These are phyloP conservation scores for Lactarius hengduanensis DNA, from an alignment of 768 basidiomycete species.

Conservation along the genomic window DNA sequence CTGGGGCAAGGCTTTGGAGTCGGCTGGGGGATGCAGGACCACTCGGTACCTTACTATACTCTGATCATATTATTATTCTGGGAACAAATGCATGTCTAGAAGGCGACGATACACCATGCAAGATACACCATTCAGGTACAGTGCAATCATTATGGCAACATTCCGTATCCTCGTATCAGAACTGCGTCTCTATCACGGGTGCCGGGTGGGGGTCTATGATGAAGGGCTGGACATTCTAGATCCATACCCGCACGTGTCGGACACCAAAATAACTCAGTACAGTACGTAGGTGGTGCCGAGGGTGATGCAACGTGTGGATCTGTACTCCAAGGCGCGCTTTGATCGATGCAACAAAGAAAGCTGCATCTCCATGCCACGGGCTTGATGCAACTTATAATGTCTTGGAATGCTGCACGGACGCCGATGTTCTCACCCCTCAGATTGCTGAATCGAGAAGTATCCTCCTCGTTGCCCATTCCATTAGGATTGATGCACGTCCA, in stretches of 20 bases:
- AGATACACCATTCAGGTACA: neutral
- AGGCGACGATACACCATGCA: neutral
- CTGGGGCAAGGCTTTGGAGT: neutral
- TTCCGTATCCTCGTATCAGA: neutral
- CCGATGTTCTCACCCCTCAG: neutral
- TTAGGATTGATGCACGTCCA: neutral
- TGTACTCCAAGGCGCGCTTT: neutral
- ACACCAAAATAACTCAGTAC: neutral
- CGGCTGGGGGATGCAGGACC: neutral
- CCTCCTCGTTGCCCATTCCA: neutral
- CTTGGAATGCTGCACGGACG: neutral
- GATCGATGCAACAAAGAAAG: neutral
- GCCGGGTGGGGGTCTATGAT: neutral
- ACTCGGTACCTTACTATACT: constrained; percentile 29
- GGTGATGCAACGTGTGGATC: too few species aligned
- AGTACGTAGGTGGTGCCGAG: too few species aligned
- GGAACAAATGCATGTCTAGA: constrained; percentile 3
- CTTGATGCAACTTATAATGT: too few species aligned
- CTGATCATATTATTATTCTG: neutral
- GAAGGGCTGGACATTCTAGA: neutral
- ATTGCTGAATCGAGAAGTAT: neutral
- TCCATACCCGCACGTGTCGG: neutral
- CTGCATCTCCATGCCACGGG: neutral
- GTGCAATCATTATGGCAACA: neutral
- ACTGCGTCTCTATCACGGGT: neutral